These are phyloP conservation scores for Cicer judaicum DNA, from an alignment of 306 rosid species.

Conservation along the genomic window DNA sequence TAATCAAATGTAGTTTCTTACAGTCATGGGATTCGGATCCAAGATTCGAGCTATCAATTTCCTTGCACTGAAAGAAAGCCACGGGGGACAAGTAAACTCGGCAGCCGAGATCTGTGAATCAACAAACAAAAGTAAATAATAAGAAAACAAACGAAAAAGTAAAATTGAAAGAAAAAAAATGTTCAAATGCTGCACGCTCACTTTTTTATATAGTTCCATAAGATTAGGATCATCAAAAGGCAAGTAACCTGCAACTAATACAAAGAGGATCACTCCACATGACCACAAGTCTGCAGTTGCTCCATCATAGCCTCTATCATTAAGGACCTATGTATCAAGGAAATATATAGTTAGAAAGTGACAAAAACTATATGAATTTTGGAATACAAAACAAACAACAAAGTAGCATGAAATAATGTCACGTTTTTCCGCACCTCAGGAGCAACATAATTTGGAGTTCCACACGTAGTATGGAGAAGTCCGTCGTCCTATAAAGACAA, in stretches of 20 bases:
- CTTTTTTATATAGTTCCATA: slow-evolving; percentile 85
- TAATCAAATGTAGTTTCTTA: slow-evolving; percentile 51
- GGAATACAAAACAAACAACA: not conserved
- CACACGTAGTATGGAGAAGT: slow-evolving; percentile 96
- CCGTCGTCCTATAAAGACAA: slow-evolving; percentile 80
- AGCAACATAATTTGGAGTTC: slow-evolving; percentile 99
- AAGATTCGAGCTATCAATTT: slow-evolving; percentile 85
- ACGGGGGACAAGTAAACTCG: slow-evolving; percentile 90
- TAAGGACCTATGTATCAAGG: slow-evolving; percentile 71
- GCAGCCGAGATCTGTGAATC: slow-evolving; percentile 87
- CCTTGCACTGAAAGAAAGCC: slow-evolving; percentile 92
- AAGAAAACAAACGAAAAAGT: slow-evolving; percentile 34
- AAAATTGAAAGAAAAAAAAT: slow-evolving; percentile 19
- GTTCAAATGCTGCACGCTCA: slow-evolving; percentile 59
- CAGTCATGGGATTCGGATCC: slow-evolving; percentile 94
- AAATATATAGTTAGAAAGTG: slow-evolving; percentile 31
- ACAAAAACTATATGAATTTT: slow-evolving; percentile 15
- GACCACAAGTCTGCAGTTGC: slow-evolving; percentile 98
- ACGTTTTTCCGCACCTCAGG: slow-evolving; percentile 72
- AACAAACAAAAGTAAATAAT: slow-evolving; percentile 44
- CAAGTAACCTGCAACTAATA: slow-evolving; percentile 97
- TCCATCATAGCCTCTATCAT: slow-evolving; percentile 94
- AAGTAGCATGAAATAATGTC: slow-evolving; percentile 38
- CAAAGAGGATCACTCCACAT: slow-evolving; percentile 98
- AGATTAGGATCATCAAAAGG: slow-evolving; percentile 96